Conservation (phyloP, 2,329 filamentous ascomycete genomes). For the Fusarium multiceps region DNA sequence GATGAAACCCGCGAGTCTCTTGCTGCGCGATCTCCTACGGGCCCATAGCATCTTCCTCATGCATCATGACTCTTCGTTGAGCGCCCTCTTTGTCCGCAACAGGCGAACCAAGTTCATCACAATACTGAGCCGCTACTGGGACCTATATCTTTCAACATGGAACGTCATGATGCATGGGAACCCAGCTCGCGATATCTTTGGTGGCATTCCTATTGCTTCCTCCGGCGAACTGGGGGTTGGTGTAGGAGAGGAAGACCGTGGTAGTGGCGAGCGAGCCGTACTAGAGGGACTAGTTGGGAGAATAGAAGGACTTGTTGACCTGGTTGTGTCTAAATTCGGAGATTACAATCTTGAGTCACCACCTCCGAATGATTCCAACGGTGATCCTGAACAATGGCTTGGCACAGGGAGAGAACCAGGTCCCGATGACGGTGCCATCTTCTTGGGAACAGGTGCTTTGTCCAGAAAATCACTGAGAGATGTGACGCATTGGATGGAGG, state of each 20-base stretch:
- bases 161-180: conserved; percentile 92
- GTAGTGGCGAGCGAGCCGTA: conserved; percentile 92
- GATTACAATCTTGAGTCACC: conserved; percentile 49
- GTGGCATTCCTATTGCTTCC: conserved; percentile 86
- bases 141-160: conserved; percentile 76
- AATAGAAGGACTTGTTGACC: conserved; percentile 86
- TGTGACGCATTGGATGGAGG: conserved; percentile 87
- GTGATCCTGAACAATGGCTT: conserved; percentile 68
- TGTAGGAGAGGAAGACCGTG: conserved; percentile 94
- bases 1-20: conserved; percentile 81
- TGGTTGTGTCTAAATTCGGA: conserved; percentile 89
- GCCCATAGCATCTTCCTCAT: conserved; percentile 88
- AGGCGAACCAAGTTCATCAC: conserved; percentile 76
- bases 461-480: conserved; percentile 77
- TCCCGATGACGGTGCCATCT: conserved; percentile 85
- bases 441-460: conserved; percentile 81
- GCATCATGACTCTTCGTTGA: conserved; percentile 83
- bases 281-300: conserved; percentile 85
- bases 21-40: conserved; percentile 83
- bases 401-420: conserved; percentile 75
- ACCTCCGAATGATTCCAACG: conserved; percentile 40
- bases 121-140: conserved; percentile 85
- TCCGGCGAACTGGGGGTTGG: conserved; percentile 93
- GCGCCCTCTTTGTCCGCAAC: conserved; percentile 72
- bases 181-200: conserved; percentile 81